Evolutionary conservation across 176 grass and related monocot species (phyloP), one percentile per base, ranked within the genome.

Genomic region (Phragmites australis): DNA sequence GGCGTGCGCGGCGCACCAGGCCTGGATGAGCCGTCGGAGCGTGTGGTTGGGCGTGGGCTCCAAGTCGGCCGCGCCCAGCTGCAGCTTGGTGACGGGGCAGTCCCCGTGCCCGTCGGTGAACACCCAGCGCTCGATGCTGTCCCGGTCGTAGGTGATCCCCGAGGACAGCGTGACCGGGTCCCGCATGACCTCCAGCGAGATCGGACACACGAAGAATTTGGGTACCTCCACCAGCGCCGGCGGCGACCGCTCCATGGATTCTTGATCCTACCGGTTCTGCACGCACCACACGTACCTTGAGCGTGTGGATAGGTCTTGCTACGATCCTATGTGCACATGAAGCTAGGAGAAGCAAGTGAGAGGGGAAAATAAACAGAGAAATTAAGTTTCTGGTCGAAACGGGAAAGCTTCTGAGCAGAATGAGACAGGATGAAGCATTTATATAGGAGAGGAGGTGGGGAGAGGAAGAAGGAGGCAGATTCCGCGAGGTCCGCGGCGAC

Each of bases 41-140:
- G 90, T 99, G 88, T 99, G 93, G 93, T 99, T 99, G 0, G 97
- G 97, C 17, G 87, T 99, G 56, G 93, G 89, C 61, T 91, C 87
- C 41, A 85, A 75, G 81, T 93, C 90, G 34, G 22, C 76, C 45
- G 69, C 45, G 39, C 39, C 74, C 68, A 99, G 65, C 7, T n/a
- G 54, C 22, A 88, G 87, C 72, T 93, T 96, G 71, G 90, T 99
- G 47, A 87, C 85, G 4, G 93, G 97, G 81, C 97, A 99, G 45
- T 79, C 84, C 21, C 76, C 59, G 56, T 96, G 93, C 23, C 90
- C 85, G 76, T 77, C 90, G 50, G 84, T 62, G 84, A 99, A 96
- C 5, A 95, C 68, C 97, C 97, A 99, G 12, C 90, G 75, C 81
- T 96, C 88, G 87, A 99, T 99, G 69, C 86, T 91, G 39, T 90